Evolutionary conservation across 2,329 filamentous ascomycete genomes (phyloP).

Genomic region (Xylaria sp.): DNA sequence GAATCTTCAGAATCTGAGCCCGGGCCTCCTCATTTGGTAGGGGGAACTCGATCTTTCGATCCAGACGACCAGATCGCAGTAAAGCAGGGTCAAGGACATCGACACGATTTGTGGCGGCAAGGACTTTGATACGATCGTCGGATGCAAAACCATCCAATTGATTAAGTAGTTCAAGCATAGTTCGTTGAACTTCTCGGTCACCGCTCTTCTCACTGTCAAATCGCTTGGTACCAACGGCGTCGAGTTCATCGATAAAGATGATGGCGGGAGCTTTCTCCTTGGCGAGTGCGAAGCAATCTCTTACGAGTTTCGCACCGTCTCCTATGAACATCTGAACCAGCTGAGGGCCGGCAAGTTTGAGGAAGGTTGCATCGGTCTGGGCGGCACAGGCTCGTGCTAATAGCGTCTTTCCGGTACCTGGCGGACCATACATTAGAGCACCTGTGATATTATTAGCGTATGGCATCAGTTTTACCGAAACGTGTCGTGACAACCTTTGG

Average conservation of each 20-base stretch:
- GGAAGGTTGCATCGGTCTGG: slow-evolving; percentile 97
- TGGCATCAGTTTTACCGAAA: slow-evolving; percentile 5
- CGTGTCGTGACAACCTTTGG: slow-evolving; percentile 73
- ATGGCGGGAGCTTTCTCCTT: slow-evolving; percentile 99
- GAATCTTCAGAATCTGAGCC: slow-evolving; percentile 95
- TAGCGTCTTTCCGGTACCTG: slow-evolving; percentile 88
- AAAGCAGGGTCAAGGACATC: slow-evolving; percentile 93
- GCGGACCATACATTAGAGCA: slow-evolving; percentile 96
- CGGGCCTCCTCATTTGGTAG: slow-evolving; percentile 97
- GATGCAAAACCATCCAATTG: slow-evolving; percentile 98
- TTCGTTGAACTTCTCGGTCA: slow-evolving; percentile 96
- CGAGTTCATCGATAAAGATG: slow-evolving; percentile 98
- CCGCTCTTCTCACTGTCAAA: slow-evolving; percentile 99
- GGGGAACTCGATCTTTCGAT: slow-evolving; percentile 98
- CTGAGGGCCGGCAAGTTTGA: slow-evolving; percentile 96
- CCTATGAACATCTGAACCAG: slow-evolving; percentile 99
- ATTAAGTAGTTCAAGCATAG: slow-evolving; percentile 98
- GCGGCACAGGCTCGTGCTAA: slow-evolving; percentile 95
- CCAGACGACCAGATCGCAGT: slow-evolving; percentile 87
- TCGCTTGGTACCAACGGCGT: slow-evolving; percentile 97
- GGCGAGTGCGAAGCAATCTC: slow-evolving; percentile 94
- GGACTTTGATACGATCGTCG: slow-evolving; percentile 94
- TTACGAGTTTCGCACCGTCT: slow-evolving; percentile 95
- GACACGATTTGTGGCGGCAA: slow-evolving; percentile 92
- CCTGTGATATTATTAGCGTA: slow-evolving; percentile 57